Evolutionary conservation across 106 monocot genomes (phyloP).

Genomic region (Narthecium ossifragum): DNA sequence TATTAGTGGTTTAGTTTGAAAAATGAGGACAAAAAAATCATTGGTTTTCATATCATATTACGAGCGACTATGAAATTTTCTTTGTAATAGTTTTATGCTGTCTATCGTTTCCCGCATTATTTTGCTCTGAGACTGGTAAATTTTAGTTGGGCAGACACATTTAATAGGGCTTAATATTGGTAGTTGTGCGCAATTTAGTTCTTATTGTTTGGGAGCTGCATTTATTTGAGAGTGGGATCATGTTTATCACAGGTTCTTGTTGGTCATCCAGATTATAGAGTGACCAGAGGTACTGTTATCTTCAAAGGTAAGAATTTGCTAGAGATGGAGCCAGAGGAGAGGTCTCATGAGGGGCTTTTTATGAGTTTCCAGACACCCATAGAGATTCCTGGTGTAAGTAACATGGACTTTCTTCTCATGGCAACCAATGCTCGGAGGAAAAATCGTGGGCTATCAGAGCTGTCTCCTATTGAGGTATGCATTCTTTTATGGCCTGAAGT

Average conservation of each 20-base stretch:
- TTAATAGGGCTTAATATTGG: too few species aligned
- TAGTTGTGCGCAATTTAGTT: too few species aligned
- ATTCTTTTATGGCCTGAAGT: background rate
- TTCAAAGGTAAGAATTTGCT: constrained; percentile 86
- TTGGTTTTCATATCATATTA: too few species aligned
- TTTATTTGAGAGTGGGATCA: too few species aligned
- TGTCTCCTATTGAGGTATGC: constrained; percentile 77
- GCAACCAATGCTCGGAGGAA: constrained; percentile 66
- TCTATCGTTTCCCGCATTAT: too few species aligned
- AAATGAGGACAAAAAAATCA: too few species aligned
- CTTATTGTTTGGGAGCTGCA: too few species aligned
- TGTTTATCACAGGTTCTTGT: constrained; percentile 72
- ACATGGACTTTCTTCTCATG: constrained; percentile 95
- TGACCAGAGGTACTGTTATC: constrained; percentile 61
- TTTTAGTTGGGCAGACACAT: too few species aligned
- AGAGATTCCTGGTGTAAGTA: constrained; percentile 97
- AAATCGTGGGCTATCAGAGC: constrained; percentile 48
- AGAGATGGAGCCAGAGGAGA: constrained; percentile 86
- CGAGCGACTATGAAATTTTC: too few species aligned
- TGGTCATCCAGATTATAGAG: constrained; percentile 98
- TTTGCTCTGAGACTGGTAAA: too few species aligned
- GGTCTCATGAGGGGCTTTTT: constrained; percentile 93
- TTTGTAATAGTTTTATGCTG: too few species aligned
- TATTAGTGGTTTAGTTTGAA: too few species aligned
- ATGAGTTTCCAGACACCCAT: constrained; percentile 94